These are phyloP conservation scores for Agaricus subrufescens DNA, from an alignment of 768 basidiomycete genomes.

Conservation along the genomic window DNA sequence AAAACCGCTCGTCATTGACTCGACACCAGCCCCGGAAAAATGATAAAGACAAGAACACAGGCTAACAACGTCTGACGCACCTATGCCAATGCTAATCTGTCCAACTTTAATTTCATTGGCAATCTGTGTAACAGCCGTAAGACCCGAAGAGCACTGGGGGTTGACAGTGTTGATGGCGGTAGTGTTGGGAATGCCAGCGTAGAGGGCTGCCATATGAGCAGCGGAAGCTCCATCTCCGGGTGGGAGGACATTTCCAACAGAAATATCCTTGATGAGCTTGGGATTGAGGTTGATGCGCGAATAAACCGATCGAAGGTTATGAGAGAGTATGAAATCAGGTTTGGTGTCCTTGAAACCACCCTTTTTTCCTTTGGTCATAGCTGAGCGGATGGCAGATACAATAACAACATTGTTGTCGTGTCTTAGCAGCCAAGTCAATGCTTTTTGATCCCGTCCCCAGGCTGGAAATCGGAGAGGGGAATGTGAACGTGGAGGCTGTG, in stretches of 20 bases:
- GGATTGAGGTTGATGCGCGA: constrained; percentile 69
- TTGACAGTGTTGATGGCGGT: constrained; percentile 79
- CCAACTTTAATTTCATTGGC: constrained; percentile 75
- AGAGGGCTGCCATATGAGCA: constrained; percentile 84
- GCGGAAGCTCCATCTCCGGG: constrained; percentile 77
- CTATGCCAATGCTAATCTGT: constrained; percentile 88
- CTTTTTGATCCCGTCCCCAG: no score
- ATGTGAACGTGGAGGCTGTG: no score
- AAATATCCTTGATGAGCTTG: constrained; percentile 75
- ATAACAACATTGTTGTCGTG: constrained; percentile 88
- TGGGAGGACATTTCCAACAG: constrained; percentile 86
- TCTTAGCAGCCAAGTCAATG: no score
- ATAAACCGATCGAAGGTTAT: constrained; percentile 72
- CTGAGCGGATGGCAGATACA: constrained; percentile 82
- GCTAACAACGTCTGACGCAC: constrained; percentile 46
- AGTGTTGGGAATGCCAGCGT: constrained; percentile 79
- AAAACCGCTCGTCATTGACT: constrained; percentile 84
- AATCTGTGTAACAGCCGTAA: constrained; percentile 78
- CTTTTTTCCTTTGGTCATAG: constrained; percentile 86
- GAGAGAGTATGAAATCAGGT: constrained; percentile 77
- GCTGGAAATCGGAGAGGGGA: no score
- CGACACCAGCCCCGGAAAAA: constrained; percentile 88
- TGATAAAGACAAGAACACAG: no score
- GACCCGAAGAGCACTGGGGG: constrained; percentile 85
- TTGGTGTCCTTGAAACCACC: constrained; percentile 91